Base-by-base conservation (phyloP, 148 eudicot species). In the Selenicereus undatus region DNA sequence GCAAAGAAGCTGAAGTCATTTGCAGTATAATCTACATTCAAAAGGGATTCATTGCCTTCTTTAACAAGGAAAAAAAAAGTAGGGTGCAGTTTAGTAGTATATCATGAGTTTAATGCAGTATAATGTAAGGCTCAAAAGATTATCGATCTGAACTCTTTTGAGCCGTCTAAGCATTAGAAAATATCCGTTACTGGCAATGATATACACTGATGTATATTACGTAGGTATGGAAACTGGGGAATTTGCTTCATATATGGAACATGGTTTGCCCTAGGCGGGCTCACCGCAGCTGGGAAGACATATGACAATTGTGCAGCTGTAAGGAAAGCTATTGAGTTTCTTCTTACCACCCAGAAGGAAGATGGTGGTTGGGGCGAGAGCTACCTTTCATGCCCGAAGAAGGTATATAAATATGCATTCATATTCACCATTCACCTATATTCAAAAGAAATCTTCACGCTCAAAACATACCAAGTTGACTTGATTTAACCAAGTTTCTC, bases 301-400 rank as follows among this genome's bases (percentile, higher is more conserved):
- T 86, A 81, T 72, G 2, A 81, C 26, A 88, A 88, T 45, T 80
- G 86, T 71, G 81, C n/a, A 54, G 75, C 89, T 14, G 18, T 89
- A 66, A 79, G 85, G 12, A 89, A 84, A 29, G 90, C 74, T 66
- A 84, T 84, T 66, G 74, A 85, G 14, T 89, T 87, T 82, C 79
- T 89, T 0, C 79, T 89, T 9, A 73, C 83, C 1, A 27, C 74
- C 18, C 92, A 89, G 27, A 80, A 79, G 50, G 82, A 85, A 11
- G 90, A 89, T 83, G 92, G 90, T 78, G 92, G 92, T 11, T 90
- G 90, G 90, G 92, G 92, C 22, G 92, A 90, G 81, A 90, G 90
- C 76, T 90, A 86, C 24, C 64, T 77, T 74, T 90, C 92, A 30
- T 88, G 85, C 69, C 85, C 85, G 4, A 30, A 86, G 2, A 81